Base-by-base conservation (phyloP, 2,329 filamentous ascomycete species). In the Thielaviopsis ethacetica region DNA sequence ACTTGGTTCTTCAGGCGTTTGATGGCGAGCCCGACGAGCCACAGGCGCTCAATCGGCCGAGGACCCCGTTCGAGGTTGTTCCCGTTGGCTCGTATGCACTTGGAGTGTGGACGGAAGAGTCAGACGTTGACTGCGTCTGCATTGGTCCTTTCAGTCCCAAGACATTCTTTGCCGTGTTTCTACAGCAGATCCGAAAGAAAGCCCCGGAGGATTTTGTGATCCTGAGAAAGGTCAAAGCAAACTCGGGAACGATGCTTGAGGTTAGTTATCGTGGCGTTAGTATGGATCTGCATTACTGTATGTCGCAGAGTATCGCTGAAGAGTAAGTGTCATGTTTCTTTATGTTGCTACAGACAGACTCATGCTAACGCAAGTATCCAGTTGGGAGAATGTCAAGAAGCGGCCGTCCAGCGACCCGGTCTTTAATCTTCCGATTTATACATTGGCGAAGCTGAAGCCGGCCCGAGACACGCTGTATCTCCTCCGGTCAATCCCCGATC, bases 11-110 rank as follows among this genome's bases (percentile, higher is more conserved):
- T 13, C 38, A 41, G 38, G 38, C 15, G 15, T 41, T 41, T 41
- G 38, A 41, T 41, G 38, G 17, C 38, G 15, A 51, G 19, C 17
- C 7, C 27, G 1, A 56, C 17, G 26, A 44, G 19, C 30, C 44
- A 53, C 7, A 26, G 38, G 26, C 44, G 24, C n/a, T 41, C 3
- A 41, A 41, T 41, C 38, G 38, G 10, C 38, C 38, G 12, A 41
- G 13, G 61, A 64, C 3, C 30, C 50, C 1, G 60, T 64, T 34
- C 44, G 70, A 82, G 1, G 65, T 86, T 7, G 73, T 80, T 5
- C 75, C 82, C 0, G 80, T 85, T n/a, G 84, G 83, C 0, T 86
- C 83, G 0, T 85, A 82, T 64, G 80, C 78, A 2, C 70, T 86
- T 2, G 78, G 77, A 10, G 77, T 83, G 2, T 85, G 82, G 80